Evolutionary conservation across 768 basidiomycete species (phyloP), one percentile per base, ranked within the genome.

Genomic region (Mycena leptocephala): DNA sequence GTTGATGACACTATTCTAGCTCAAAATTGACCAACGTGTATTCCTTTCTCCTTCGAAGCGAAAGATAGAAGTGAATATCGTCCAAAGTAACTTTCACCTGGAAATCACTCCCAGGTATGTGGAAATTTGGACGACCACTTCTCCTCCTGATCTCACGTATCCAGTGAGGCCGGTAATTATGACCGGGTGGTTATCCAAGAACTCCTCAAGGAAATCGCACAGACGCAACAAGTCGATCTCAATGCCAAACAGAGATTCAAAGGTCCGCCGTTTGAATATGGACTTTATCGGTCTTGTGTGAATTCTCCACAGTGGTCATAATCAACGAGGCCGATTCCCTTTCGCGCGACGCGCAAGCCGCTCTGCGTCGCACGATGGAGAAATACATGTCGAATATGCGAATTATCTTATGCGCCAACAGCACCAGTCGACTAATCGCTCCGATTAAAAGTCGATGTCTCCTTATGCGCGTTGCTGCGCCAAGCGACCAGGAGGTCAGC

Each of bases 331-430:
- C 98, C 2, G 98, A 99, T 83, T 94, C 96, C 0, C 90, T 99
- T 51, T 93, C 96, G 14, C 93, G 98, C 68, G 98, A 99, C 85
- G 98, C 98, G 1, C 98, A 99, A 87, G 97, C 98, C 0, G 98
- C 98, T 11, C 90, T 99, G 39, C 93, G 98, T 81, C 90, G 98
- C 72, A 99, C 98, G 13, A 99, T 99, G 98, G 98, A 99, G 83
- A 99, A 99, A 85, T 99, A 98, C 88, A 99, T 98, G 95, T 93
- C 94, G 51, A 99, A 99, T 83, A 92, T 99, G 92, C 93, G 98
- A 33, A 94, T 99, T 80, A 98, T 99, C 79, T 90, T 99, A 0
- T 99, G 97, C 82, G 97, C 97, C 28, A 97, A 97, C 84, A 97
- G 95, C 82, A 99, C 98, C 3, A 95, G 95, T 82, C 94, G 94